Base-by-base conservation (phyloP, 2,329 filamentous ascomycete species). In the Septoria linicola region DNA sequence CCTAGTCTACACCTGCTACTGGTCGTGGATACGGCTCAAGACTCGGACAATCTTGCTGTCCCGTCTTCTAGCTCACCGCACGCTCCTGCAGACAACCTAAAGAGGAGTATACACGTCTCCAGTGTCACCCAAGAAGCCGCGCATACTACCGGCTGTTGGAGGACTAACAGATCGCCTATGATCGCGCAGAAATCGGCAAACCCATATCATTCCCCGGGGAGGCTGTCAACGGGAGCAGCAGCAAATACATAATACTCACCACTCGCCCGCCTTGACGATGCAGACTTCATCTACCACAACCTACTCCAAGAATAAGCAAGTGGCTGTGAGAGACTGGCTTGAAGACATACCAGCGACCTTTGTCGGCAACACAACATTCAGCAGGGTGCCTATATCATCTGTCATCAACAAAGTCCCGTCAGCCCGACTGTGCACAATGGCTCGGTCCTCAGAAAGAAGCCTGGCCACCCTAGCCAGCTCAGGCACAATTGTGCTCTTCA, bases 401-500 rank as follows among this genome's bases (percentile, higher is more conserved):
- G 27, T 40, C 46, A 41, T 41, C 41, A 30, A 34, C 51, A 27
- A 23, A 37, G 37, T 19, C 25, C 44, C 52, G 30, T 31, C 21
- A 34, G 8, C 17, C 47, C 34, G 39, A 7, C 31, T n/a, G 23
- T 58, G 55, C 53, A 52, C 34, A 34, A 55, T 58, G 52, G 50
- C 51, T 36, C 55, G 55, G 25, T 51, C 55, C 20, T 55, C 53
- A 36, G 50, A 49, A 27, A 41, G 41, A 45, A 46, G 53, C 30
- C 39, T 58, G 31, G 35, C 53, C 35, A 62, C 59, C 14, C 65
- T 75, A 7, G 60, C 70, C 21, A 65, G 68, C 44, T 66, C 70
- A 4, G 68, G 72, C 31, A 55, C 69, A 7, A 68, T 78, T 36
- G 67, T 75, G 0, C 68, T 77, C 14, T 73, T 77, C 61, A 76